phyloP scores from a whole-genome alignment of 225 moss, liverwort and hornwort genomes.

The Anthoceros angustus region DNA sequence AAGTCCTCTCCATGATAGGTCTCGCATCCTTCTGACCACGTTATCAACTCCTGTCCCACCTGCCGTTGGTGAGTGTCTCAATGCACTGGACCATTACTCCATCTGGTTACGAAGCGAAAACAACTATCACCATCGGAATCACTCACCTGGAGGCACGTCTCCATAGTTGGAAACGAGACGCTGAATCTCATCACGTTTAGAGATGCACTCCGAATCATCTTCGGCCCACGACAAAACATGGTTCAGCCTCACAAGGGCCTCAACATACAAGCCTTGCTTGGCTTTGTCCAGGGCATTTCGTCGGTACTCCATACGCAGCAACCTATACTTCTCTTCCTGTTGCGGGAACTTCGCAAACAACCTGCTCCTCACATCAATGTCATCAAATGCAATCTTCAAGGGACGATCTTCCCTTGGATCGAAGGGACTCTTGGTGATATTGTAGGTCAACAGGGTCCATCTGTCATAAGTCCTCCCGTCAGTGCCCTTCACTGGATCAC shows the following conservation, averaged over 20 bases:
- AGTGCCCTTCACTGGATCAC: not conserved
- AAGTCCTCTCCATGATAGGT: no score
- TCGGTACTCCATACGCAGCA: not conserved
- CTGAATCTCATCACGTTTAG: not conserved
- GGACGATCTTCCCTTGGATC: not conserved
- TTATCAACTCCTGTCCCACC: no score
- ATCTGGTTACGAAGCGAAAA: no score
- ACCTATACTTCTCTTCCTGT: not conserved
- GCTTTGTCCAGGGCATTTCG: not conserved
- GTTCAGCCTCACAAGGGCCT: not conserved
- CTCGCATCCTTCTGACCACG: no score
- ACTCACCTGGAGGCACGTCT: no score
- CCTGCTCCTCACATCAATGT: not conserved
- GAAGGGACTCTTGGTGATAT: not conserved
- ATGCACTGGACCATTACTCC: no score
- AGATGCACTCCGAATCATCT: not conserved
- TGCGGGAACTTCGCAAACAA: not conserved
- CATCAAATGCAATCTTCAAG: not conserved
- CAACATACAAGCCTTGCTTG: not conserved
- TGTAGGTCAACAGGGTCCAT: not conserved
- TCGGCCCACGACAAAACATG: not conserved
- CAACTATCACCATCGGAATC: no score
- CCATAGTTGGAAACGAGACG: not conserved
- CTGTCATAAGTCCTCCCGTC: not conserved
- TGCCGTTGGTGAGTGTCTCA: no score